These are phyloP conservation scores for Jimgerdemannia lactiflua DNA, from an alignment of 192 early-diverging fungal species.

Conservation along the genomic window DNA sequence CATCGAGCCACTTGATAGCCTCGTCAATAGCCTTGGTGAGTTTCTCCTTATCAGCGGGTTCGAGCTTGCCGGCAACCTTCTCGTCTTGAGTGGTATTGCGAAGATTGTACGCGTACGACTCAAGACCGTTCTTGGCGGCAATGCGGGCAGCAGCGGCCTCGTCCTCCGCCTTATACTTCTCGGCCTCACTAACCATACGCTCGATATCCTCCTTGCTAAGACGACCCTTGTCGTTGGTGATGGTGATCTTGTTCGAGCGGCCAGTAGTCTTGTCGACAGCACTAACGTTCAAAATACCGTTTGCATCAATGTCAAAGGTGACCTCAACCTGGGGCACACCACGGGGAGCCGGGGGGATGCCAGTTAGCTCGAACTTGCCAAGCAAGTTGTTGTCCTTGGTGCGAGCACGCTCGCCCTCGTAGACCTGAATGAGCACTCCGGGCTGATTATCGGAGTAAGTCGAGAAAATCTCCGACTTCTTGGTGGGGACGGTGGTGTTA, in stretches of 20 bases:
- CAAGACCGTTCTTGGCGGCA: constrained; percentile 90
- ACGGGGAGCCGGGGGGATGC: constrained; percentile 92
- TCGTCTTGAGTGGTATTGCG: constrained; percentile 84
- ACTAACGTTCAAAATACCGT: constrained; percentile 92
- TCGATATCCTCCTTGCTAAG: constrained; percentile 94
- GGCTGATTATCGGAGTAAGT: constrained; percentile 98
- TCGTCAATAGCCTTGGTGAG: constrained; percentile 66
- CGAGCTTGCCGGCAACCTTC: constrained; percentile 60
- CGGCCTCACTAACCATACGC: constrained; percentile 96
- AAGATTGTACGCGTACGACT: constrained; percentile 97
- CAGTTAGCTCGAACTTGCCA: constrained; percentile 95
- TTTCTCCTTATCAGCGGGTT: constrained; percentile 80
- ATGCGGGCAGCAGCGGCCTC: constrained; percentile 91
- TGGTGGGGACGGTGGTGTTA: constrained; percentile 93
- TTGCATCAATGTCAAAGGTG: constrained; percentile 92
- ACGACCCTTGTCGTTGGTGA: constrained; percentile 97
- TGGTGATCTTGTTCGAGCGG: constrained; percentile 94
- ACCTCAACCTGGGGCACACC: constrained; percentile 98
- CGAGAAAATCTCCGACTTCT: constrained; percentile 98
- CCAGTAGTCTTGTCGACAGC: constrained; percentile 97
- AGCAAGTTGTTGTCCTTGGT: constrained; percentile 99
- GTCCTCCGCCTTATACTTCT: constrained; percentile 96
- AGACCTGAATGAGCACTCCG: constrained; percentile 95
- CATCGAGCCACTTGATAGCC: constrained; percentile 89
- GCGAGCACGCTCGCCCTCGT: constrained; percentile 93